Conservation (phyloP, 2,329 filamentous ascomycete species). For the Fusarium heterosporum region DNA sequence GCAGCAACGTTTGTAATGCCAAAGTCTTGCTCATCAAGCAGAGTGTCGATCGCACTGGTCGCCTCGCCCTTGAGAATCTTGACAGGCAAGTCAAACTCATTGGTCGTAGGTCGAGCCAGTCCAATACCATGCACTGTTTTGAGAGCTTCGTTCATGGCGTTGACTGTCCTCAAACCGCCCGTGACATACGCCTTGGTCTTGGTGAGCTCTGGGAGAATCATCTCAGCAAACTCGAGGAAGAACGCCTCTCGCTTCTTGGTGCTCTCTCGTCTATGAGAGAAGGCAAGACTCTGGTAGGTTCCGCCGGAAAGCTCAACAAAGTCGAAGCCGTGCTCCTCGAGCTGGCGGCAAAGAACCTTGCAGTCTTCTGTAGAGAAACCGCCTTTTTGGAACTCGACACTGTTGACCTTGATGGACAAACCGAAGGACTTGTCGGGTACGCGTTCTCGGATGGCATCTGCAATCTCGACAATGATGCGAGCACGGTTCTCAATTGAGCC, state of each 20-base stretch:
- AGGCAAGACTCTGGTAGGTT: conserved; percentile 67
- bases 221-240: conserved; percentile 71
- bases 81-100: conserved; percentile 45
- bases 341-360: conserved; percentile 57
- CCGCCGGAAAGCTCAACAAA: conserved; percentile 72
- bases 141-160: conserved; percentile 69
- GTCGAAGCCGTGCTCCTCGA: conserved; percentile 64
- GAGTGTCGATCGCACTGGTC: conserved; percentile 60
- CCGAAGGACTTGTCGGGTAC: conserved; percentile 52
- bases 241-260: conserved; percentile 68
- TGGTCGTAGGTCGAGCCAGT: conserved; percentile 55
- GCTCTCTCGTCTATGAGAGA: conserved; percentile 63
- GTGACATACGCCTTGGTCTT: conserved; percentile 70
- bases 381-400: conserved; percentile 65
- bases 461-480: conserved; percentile 60
- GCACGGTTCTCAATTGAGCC: conserved; percentile 58
- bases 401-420: conserved; percentile 69
- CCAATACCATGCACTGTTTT: conserved; percentile 70
- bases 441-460: conserved; percentile 50
- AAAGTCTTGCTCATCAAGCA: conserved; percentile 65
- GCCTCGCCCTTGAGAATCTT: conserved; percentile 49
- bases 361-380: conserved; percentile 66
- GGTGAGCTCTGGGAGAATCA: conserved; percentile 57
- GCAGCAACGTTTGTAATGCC: conserved; percentile 48
- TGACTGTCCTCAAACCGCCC: conserved; percentile 66